Evolutionary conservation across 441 rosid species (phyloP), one percentile per base, ranked within the genome.

Genomic region (Hura crepitans): DNA sequence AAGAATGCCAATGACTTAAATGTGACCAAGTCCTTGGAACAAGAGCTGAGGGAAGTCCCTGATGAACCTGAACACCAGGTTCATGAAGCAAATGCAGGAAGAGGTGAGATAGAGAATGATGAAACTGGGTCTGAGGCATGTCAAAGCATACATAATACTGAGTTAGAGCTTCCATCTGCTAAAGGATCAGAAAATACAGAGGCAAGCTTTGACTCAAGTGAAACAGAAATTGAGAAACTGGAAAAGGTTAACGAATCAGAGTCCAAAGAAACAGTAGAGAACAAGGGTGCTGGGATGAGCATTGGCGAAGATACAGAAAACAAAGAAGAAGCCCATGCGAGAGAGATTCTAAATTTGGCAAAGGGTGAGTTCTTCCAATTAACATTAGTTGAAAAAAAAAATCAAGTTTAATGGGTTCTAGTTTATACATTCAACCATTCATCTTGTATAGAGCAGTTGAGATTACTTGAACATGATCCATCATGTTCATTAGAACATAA

Each of bases 31-130:
- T 61, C 70, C 27, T 1, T 42, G 73, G 75, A 76, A 31, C 42
- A 78, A 57, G 56, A 75, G 39, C 66, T 33, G 22, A 66, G 31
- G 20, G 23, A 73, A 33, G 62, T 58, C 72, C 51, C 72, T 30
- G 58, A 73, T 46, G 68, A 79, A 80, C 39, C 75, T 33, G 68
- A 73, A 71, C 79, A 79, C 47, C 71, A 46, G 53, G 51, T 51
- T 68, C 51, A 77, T 68, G 79, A 80, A 75, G 77, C 39, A 62
- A 46, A 59, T 17, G 69, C 27, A 20, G 65, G 68, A 8, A 39
- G 2, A 28, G 69, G 69, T 22, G 69, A 62, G 74, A 78, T 71
- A 61, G 61, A 74, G 68, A 27, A 66, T 35, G 55, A 53, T 47
- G 75, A 65, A 71, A 71, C 73, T 67, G 46, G 65, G 33, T 63